Evolutionary conservation across 2,329 filamentous ascomycete species (phyloP).

Genomic region (Ophiostoma montium): DNA sequence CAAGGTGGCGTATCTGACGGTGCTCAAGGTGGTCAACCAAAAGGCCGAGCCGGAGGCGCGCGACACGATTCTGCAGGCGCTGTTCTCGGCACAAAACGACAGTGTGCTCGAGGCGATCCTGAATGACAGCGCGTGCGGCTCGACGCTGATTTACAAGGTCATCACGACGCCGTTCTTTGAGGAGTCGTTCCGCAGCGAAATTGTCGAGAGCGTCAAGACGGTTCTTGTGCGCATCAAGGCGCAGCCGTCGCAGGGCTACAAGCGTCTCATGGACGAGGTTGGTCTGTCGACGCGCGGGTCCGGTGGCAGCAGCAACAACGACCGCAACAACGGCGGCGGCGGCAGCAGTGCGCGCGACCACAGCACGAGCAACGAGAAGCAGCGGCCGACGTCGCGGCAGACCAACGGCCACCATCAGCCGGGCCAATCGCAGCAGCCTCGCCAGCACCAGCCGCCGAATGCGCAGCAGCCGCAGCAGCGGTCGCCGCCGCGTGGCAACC

Average conservation of each 20-base stretch:
- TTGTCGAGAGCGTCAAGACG: slow-evolving; percentile 82
- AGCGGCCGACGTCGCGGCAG: slow-evolving; percentile 43
- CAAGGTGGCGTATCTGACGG: slow-evolving; percentile 94
- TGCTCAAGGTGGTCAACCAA: slow-evolving; percentile 97
- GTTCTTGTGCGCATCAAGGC: slow-evolving; percentile 84
- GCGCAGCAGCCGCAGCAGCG: slow-evolving; percentile 23
- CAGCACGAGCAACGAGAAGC: slow-evolving; percentile 33
- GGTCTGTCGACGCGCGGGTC: slow-evolving; percentile 57
- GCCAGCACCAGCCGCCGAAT: slow-evolving; percentile 21
- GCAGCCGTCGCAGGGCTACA: slow-evolving; percentile 89
- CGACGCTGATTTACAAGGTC: slow-evolving; percentile 96
- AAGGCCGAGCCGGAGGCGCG: slow-evolving; percentile 86
- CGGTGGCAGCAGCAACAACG: slow-evolving; percentile 19
- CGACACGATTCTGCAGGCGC: slow-evolving; percentile 73
- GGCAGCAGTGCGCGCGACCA: slow-evolving; percentile 31
- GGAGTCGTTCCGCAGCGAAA: slow-evolving; percentile 72
- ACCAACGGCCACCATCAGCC: slow-evolving; percentile 31
- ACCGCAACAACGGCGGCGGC: slow-evolving; percentile 24
- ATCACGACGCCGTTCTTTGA: slow-evolving; percentile 96
- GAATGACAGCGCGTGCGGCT: slow-evolving; percentile 79
- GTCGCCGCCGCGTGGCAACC: slow-evolving; percentile 9
- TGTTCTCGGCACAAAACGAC: slow-evolving; percentile 86
- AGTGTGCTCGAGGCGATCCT: slow-evolving; percentile 81
- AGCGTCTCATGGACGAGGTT: slow-evolving; percentile 97
- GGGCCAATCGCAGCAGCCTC: slow-evolving; percentile 20